Percentiles rank a stretch among this genome's conserved stretches.
These are phyloP conservation scores for Nothophoma quercina DNA, from an alignment of 2,329 filamentous ascomycete genomes.

Conservation along the genomic window DNA sequence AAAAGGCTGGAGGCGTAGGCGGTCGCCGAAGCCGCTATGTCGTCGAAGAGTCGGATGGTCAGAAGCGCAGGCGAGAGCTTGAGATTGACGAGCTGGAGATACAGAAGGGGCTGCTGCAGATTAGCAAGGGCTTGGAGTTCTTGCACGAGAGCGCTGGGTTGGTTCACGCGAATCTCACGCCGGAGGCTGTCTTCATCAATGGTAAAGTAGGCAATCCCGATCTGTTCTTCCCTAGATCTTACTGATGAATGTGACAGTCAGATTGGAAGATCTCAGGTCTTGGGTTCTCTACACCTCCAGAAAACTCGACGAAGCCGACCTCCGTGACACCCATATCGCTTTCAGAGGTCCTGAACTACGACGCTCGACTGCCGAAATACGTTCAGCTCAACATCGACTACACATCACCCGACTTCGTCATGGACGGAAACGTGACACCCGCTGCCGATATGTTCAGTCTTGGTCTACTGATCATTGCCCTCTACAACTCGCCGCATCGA, in stretches of 20 bases:
- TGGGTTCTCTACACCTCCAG: constrained; percentile 83
- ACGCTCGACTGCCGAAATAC: constrained; percentile 78
- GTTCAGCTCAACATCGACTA: constrained; percentile 94
- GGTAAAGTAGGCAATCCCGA: constrained; percentile 70
- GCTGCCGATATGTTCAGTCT: constrained; percentile 94
- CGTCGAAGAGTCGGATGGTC: constrained; percentile 78
- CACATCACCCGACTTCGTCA: constrained; percentile 90
- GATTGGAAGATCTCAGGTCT: constrained; percentile 99
- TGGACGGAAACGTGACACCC: constrained; percentile 86
- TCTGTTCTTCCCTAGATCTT: constrained; percentile 14
- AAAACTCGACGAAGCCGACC: constrained; percentile 75
- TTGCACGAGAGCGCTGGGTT: constrained; percentile 93
- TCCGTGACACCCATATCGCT: constrained; percentile 82
- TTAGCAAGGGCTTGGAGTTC: constrained; percentile 94
- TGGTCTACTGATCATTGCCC: constrained; percentile 83
- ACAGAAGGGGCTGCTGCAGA: constrained; percentile 91
- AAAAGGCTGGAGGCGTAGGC: constrained; percentile 71
- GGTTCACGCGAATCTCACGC: constrained; percentile 93
- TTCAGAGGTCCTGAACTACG: constrained; percentile 83
- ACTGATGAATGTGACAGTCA: constrained; percentile 63
- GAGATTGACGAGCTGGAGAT: constrained; percentile 98
- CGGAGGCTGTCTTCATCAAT: constrained; percentile 92
- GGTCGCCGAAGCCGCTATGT: constrained; percentile 80
- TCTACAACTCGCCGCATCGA: constrained; percentile 92
- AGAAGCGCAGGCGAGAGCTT: constrained; percentile 74